A percentile compares a stretch with the other conserved stretches of the same genome.
Evolutionary conservation across 2,329 filamentous ascomycete genomes (phyloP).

Genomic region (Hirsutella minnesotensis): DNA sequence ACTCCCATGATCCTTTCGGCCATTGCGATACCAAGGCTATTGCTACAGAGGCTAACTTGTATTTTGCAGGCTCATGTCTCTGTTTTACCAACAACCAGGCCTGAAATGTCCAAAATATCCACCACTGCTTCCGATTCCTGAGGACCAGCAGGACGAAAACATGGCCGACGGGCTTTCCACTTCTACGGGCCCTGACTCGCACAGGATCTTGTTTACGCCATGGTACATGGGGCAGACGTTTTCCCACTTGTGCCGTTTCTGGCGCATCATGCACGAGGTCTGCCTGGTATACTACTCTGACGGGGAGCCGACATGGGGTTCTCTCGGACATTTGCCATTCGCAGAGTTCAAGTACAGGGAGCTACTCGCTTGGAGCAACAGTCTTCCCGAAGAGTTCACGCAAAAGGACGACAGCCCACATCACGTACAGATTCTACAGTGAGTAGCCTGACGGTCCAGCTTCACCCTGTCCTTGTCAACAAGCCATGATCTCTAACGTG

Average conservation of each 20-base stretch:
- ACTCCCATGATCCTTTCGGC: not conserved
- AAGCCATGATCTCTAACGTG: too few species aligned
- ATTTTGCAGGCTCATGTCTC: slow-evolving; percentile 15
- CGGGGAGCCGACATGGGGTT: not conserved
- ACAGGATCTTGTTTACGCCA: not conserved
- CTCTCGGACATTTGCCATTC: slow-evolving; percentile 8
- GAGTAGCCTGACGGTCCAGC: not conserved
- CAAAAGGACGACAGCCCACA: slow-evolving; percentile 11
- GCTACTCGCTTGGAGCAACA: slow-evolving; percentile 19
- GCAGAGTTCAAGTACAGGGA: slow-evolving; percentile 20
- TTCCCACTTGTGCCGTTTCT: slow-evolving; percentile 18
- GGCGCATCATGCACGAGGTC: slow-evolving; percentile 17
- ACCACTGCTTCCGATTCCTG: slow-evolving; percentile 8
- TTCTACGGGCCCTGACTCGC: not conserved
- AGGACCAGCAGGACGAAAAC: not conserved
- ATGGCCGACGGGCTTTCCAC: not conserved
- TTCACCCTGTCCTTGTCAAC: not conserved
- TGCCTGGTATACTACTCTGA: slow-evolving; percentile 12
- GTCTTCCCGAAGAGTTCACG: slow-evolving; percentile 10
- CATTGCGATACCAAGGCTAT: not conserved
- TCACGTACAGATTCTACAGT: slow-evolving; percentile 14
- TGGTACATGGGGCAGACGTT: slow-evolving; percentile 14
- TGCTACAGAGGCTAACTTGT: not conserved
- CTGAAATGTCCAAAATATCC: slow-evolving; percentile 8
- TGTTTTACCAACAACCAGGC: slow-evolving; percentile 21